Evolutionary conservation across 169 alveolate genomes (phyloP), one percentile per base, ranked within the genome.

Genomic region (Plasmodium inui): DNA sequence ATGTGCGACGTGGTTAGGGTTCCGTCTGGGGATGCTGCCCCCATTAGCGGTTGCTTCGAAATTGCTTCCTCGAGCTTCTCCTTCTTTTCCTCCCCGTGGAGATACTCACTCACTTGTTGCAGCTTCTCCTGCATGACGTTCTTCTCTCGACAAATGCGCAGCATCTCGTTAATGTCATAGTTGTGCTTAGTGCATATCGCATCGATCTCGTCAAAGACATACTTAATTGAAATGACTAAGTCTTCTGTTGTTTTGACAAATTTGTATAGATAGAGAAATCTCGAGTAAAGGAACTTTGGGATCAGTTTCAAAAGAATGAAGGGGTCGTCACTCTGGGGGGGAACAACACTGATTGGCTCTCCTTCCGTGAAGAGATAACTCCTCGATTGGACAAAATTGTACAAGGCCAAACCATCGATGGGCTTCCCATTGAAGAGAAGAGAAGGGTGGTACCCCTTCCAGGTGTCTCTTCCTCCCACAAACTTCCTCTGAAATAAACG

Each of bases 201-300:
- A 26, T 89, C 73, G n/a, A 89, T 41, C 22, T 89, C 76, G n/a
- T 89, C 94, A 39, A 39, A 89, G 19, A 89, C 82, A 26, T 89
- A 89, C 32, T 89, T 89, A 34, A 89, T 79, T 12, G 78, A 67
- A 4, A 89, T 61, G 1, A 89, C 94, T 17, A 89, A 4, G 17
- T 89, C 94, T 79, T 78, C 90, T 7, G 67, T 79, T 9, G 55
- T 41, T 50, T 78, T 89, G 79, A 89, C 2, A 28, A 61, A 79
- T 67, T 89, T 89, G 26, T 79, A 89, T 22, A 89, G 57, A 22
- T 89, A 55, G 8, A 89, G 41, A 39, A 89, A 70, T 57, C 94
- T 41, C 0, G 90, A 41, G 28, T 89, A 89, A 3, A 89, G 10
- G 32, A 89, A 89, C 22, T 89, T 89, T 8, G 94, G 94, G 0